Base-by-base conservation (phyloP, 371 early-diverging fungal species). In the Apophysomyces trapeziformis region DNA sequence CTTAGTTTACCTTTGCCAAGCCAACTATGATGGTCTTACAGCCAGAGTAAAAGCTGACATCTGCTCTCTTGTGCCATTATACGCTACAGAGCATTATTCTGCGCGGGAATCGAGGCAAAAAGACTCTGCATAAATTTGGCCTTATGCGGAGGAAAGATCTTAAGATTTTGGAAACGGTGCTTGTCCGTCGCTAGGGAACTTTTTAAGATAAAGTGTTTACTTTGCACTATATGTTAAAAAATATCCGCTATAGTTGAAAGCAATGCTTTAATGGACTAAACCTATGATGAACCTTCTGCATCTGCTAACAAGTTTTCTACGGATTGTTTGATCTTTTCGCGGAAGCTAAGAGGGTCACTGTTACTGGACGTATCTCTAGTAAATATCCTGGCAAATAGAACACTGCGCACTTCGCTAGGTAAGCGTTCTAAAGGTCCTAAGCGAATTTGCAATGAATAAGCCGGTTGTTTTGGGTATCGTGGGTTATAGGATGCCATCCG, bases 231-330 rank as follows among this genome's bases (percentile, higher is more conserved):
- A 26, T 26, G 32, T 26, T 2, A 26, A 3, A 21, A 26, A 26
- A 26, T 26, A 26, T 26, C 32, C 32, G 32, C 32, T 26, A 26
- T 26, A 26, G 32, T 26, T 0, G 32, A 26, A 26, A 26, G 32
- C 32, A 26, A 26, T 26, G 3, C 32, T 26, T 26, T 26, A 26
- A 26, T 26, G 32, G 2, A 26, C 32, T 26, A 26, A 26, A 26
- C 32, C 32, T 50, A 50, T 7, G 21, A 7, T 50, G 21, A 50
- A 21, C 54, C 54, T 16, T 16, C 21, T 50, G 54, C 54, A 21
- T 50, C 54, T n/a, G 54, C n/a, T 50, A 50, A 21, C 9, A 50
- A 50, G 54, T 50, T 50, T 50, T 50, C 54, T 50, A 50, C 54
- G 11, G 21, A n/a, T 50, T 50, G 54, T 21, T 50, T 50, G 54